These are phyloP conservation scores for Durusdinium trenchii DNA, from an alignment of 73 alveolate species.

Conservation along the genomic window DNA sequence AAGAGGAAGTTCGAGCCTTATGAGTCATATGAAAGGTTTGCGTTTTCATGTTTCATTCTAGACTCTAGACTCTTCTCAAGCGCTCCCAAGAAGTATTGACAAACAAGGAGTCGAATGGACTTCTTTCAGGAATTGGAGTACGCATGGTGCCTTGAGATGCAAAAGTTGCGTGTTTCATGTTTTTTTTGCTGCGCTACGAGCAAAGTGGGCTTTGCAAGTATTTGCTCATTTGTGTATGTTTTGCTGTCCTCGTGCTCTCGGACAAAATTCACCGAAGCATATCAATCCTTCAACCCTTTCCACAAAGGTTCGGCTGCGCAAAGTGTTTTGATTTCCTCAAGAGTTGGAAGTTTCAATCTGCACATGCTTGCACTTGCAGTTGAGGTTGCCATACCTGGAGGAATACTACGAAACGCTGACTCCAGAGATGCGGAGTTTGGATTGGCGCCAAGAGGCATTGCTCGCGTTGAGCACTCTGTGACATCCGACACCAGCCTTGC, in stretches of 20 bases:
- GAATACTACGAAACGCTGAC: constrained; percentile 84
- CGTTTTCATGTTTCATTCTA: too few species aligned
- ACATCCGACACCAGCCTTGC: too few species aligned
- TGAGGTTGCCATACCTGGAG: constrained; percentile 80
- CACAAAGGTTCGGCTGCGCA: too few species aligned
- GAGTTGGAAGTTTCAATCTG: neutral
- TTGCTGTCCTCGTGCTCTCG: too few species aligned
- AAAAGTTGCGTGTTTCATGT: neutral
- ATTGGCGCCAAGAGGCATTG: constrained; percentile 80
- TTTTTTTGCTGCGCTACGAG: too few species aligned
- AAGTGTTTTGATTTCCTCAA: neutral
- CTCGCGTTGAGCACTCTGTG: neutral
- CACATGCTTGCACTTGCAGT: neutral
- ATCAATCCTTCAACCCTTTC: too few species aligned
- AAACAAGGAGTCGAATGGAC: constrained; percentile 86
- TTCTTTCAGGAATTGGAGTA: constrained; percentile 81
- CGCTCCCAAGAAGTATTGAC: neutral
- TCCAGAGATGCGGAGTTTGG: constrained; percentile 92
- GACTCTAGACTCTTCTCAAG: neutral
- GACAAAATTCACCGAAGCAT: too few species aligned
- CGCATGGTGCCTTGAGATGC: constrained; percentile 44
- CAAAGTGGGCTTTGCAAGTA: too few species aligned
- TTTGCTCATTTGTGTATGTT: too few species aligned
- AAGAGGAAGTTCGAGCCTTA: constrained; percentile 31
- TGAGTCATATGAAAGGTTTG: neutral